phyloP scores from a whole-genome alignment of 805 yeast genomes.

The Wickerhamiella brachini region DNA sequence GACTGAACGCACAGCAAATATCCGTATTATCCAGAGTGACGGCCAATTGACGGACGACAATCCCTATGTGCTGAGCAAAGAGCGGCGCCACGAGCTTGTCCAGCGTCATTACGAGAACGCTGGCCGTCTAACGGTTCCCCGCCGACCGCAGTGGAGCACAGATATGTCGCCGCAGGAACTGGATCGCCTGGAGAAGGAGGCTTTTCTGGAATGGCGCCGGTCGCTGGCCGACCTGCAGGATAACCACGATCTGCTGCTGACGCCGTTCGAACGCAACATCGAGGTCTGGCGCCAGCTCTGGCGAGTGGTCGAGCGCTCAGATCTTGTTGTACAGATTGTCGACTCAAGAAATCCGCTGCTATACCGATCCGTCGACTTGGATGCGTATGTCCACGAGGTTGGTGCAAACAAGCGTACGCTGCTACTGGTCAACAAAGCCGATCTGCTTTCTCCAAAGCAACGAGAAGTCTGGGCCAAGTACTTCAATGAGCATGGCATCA shows the following conservation, averaged over 20 bases:
- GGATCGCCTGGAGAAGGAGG: slow-evolving; percentile 75
- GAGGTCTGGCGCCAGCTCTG: slow-evolving; percentile 98
- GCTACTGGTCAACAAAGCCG: slow-evolving; percentile 86
- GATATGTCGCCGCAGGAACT: slow-evolving; percentile 60
- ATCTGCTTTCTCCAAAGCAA: slow-evolving; percentile 63
- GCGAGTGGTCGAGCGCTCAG: slow-evolving; percentile 94
- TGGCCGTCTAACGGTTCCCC: slow-evolving; percentile 67
- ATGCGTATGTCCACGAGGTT: slow-evolving; percentile 63
- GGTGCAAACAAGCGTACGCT: slow-evolving; percentile 58
- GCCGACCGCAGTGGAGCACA: slow-evolving; percentile 79
- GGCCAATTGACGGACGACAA: slow-evolving; percentile 30
- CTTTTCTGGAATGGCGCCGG: slow-evolving; percentile 91
- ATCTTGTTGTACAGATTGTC: slow-evolving; percentile 88
- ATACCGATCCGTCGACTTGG: slow-evolving; percentile 81
- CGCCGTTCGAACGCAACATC: slow-evolving; percentile 93
- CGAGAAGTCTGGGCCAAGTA: slow-evolving; percentile 79
- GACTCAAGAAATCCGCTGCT: slow-evolving; percentile 91
- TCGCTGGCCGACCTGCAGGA: slow-evolving; percentile 76
- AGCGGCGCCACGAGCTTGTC: slow-evolving; percentile 48
- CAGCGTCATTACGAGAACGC: slow-evolving; percentile 39
- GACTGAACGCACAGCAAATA: slow-evolving; percentile 73
- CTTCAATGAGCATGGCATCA: slow-evolving; percentile 52
- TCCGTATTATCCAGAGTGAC: slow-evolving; percentile 54
- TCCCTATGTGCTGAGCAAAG: slow-evolving; percentile 49
- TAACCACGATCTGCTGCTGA: slow-evolving; percentile 67